Percentiles rank a stretch among this genome's conserved stretches.
These are phyloP conservation scores for Paecilomyces variotii DNA, from an alignment of 2,329 filamentous ascomycete species.

Conservation along the genomic window DNA sequence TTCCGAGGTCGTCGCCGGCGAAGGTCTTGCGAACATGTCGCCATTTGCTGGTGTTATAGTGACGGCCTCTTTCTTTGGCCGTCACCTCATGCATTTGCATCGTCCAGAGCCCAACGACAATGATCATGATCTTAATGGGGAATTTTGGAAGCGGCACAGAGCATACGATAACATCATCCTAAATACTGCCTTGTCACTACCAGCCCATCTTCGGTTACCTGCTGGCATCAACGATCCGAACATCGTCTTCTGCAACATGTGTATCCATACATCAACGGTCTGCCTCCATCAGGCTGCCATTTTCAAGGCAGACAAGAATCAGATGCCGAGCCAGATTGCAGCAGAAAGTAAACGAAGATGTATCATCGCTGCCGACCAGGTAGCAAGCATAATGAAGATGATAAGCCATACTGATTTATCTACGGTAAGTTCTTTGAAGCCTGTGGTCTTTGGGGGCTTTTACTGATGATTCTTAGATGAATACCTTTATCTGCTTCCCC, in stretches of 20 bases:
- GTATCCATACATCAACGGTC: constrained; percentile 90
- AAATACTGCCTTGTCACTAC: constrained; percentile 78
- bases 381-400: constrained; percentile 91
- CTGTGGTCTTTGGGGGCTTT: constrained; percentile 21
- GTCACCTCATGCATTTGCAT: constrained; percentile 85
- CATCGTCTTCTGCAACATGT: constrained; percentile 91
- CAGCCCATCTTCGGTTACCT: constrained; percentile 70
- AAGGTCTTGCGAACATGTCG: constrained; percentile 66
- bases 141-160: constrained; percentile 92
- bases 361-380: constrained; percentile 86
- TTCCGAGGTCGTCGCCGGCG: constrained; percentile 45
- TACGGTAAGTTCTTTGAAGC: constrained; percentile 51
- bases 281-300: constrained; percentile 98
- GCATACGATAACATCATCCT: constrained; percentile 83
- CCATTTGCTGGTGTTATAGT: constrained; percentile 73
- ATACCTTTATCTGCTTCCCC: constrained; percentile 91
- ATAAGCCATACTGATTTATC: constrained; percentile 84
- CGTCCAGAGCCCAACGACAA: constrained; percentile 72
- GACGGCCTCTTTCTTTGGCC: constrained; percentile 82
- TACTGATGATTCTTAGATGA: constrained; percentile 56
- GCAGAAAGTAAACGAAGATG: constrained; percentile 89
- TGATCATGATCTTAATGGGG: constrained; percentile 81
- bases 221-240: constrained; percentile 69
- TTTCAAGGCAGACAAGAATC: constrained; percentile 90
- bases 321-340: constrained; percentile 65